These are phyloP conservation scores for Xeromyces bisporus DNA, from an alignment of 495 filamentous ascomycete species.

Conservation along the genomic window DNA sequence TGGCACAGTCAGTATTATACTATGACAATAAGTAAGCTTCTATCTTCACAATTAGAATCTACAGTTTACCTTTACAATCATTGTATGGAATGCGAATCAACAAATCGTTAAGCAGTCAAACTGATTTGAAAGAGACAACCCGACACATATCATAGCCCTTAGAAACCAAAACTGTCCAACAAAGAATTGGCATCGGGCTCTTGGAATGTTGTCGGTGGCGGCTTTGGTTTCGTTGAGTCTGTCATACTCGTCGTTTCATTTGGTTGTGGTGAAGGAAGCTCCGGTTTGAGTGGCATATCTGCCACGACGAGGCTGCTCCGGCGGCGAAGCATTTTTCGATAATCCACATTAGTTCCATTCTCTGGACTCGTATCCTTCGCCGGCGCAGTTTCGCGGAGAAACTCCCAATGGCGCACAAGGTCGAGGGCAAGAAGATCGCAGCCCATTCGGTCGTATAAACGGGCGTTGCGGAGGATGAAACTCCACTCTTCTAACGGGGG, in stretches of 20 bases:
- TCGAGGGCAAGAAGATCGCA: conserved; percentile 87
- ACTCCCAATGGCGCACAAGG: conserved; percentile 70
- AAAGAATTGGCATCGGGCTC: conserved; percentile 78
- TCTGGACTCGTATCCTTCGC: conserved; percentile 11
- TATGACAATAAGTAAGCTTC: too few species aligned
- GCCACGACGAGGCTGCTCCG: conserved; percentile 66
- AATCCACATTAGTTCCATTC: conserved; percentile 31
- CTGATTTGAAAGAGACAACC: neutral
- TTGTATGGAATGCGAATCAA: too few species aligned
- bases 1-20: too few species aligned
- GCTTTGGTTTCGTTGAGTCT: conserved; percentile 35
- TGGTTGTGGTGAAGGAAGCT: conserved; percentile 2
- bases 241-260: conserved; percentile 8
- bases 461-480: conserved; percentile 77
- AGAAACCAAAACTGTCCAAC: conserved; percentile 66
- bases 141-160: conserved; percentile 2
- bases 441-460: conserved; percentile 86
- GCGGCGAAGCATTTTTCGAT: conserved; percentile 49
- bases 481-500: conserved; percentile 67
- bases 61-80: too few species aligned
- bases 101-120: neutral
- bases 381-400: conserved; percentile 35
- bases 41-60: too few species aligned
- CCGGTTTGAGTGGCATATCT: conserved; percentile 40
- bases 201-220: conserved; percentile 65